Base-by-base conservation (phyloP, 148 eudicot genomes). In the Fagopyrum tataricum region DNA sequence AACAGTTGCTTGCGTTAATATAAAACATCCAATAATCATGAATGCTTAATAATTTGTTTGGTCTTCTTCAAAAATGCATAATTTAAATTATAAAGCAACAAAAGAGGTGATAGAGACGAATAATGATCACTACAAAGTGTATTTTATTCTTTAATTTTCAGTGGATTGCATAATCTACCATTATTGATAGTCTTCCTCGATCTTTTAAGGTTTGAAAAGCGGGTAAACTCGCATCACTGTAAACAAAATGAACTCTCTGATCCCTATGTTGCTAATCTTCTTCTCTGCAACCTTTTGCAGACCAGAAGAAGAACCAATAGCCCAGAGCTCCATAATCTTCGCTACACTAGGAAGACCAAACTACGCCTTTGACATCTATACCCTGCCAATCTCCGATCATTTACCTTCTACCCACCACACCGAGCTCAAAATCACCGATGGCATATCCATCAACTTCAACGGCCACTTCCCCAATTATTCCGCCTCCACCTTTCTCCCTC, bases 391-490 rank as follows among this genome's bases (percentile, higher is more conserved):
- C 11, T 49, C 67, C 10, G n/a, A 67, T 44, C 59, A 62, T 37
- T 62, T 78, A 71, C 53, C 67, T 2, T 37, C 76, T 31, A 31
- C 37, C 66, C 39, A 42, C 67, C 4, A 77, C 47, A 53, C 44
- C 14, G 98, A 88, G 71, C 75, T 82, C 59, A 85, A 77, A 9
- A 66, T 93, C 79, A 93, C 96, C 14, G 96, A 90, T 58, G 94
- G 90, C 48, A 4, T 71, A 4, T 88, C 94, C 48, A 81, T 93
- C 82, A 93, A 93, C 76, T 90, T 80, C 72, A 93, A 93, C 76
- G 98, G 94, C 72, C 78, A 83, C 31, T 93, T 90, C 78, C 84
- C 86, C 53, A 74, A 80, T 5, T 26, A 76, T 1, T 76, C 82
- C 6, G 59, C 85, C 1, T 7, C 79, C 49, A 11, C 81, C 66